Evolutionary conservation across 768 basidiomycete genomes (phyloP), one percentile per base, ranked within the genome.

Genomic region (Suillus lakei): DNA sequence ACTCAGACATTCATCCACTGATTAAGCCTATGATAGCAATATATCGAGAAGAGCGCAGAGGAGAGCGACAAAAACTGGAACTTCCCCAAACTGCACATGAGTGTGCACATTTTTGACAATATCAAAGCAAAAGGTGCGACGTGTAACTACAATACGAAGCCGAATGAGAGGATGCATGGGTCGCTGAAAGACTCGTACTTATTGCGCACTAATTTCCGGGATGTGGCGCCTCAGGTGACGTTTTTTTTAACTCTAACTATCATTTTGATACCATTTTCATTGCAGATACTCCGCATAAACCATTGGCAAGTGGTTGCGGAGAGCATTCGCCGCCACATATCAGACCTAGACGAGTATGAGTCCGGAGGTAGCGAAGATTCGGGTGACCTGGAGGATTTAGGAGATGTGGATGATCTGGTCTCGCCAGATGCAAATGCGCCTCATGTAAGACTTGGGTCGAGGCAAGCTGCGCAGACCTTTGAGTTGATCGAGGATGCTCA

Each of bases 81-180:
- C 32, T 79, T 78, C 44, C 77, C 75, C 0, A 80, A 81, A 64
- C 51, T 68, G 0, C 79, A 81, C 43, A 64, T 66, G 1, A 72
- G 77, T 23, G 23, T 60, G 10, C 79, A 82, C 64, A 43, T 75
- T 3, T 76, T 79, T 38, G 63, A 69, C 10, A 73, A 80, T 44
- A 78, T 82, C 26, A 28, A 62, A 50, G 36, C 36, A 4, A 80
- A 80, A 58, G 79, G 79, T 18, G 76, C 67, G 0, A 71, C 76
- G 0, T 39, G 64, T 0, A 76, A 77, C 54, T 79, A 73, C 59
- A 77, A 73, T 36, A 78, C 78, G 12, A 76, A 76, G 62, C 70
- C 70, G 5, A 76, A 74, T 63, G 78, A 82, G 60, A 66, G 73
- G 13, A 59, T 69, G 18, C 76, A 82, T 64, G 61, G 73, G 0